A percentile compares a stretch with the other conserved stretches of the same genome.
phyloP scores from a whole-genome alignment of 78 protist species.

The Tieghemostelium lacteum region DNA sequence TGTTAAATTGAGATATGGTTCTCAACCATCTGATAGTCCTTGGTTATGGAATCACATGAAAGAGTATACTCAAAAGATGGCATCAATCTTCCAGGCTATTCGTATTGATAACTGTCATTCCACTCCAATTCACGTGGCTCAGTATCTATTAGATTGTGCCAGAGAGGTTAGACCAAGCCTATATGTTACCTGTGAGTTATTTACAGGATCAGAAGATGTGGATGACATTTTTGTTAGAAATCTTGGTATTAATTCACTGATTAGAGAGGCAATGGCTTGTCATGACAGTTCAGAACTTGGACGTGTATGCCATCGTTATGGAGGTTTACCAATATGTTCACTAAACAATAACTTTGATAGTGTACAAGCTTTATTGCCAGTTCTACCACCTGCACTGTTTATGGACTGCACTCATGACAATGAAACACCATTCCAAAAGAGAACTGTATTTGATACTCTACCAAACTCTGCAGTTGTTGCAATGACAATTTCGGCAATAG shows the following conservation, averaged over 20 bases:
- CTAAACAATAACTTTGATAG: neutral
- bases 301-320: constrained; percentile 83
- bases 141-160: constrained; percentile 87
- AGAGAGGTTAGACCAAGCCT: constrained; percentile 82
- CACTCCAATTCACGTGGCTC: constrained; percentile 93
- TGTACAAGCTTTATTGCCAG: constrained; percentile 32
- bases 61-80: constrained; percentile 77
- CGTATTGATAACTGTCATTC: constrained; percentile 95
- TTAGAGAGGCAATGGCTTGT: constrained; percentile 83
- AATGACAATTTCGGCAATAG: constrained; percentile 83
- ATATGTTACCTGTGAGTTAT: constrained; percentile 87
- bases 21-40: constrained; percentile 51
- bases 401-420: constrained; percentile 90
- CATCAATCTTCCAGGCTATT: constrained; percentile 86
- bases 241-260: constrained; percentile 84
- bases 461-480: constrained; percentile 83
- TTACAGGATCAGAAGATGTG: constrained; percentile 80
- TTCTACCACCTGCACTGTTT: constrained; percentile 79
- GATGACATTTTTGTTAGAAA: constrained; percentile 69
- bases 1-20: constrained; percentile 93
- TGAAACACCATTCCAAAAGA: constrained; percentile 64
- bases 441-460: constrained; percentile 77
- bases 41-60: constrained; percentile 94
- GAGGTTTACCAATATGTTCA: constrained; percentile 82
- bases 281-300: constrained; percentile 65